These are phyloP conservation scores for Dactylellina sp. DNA, from an alignment of 2,329 filamentous ascomycete species.

Conservation along the genomic window DNA sequence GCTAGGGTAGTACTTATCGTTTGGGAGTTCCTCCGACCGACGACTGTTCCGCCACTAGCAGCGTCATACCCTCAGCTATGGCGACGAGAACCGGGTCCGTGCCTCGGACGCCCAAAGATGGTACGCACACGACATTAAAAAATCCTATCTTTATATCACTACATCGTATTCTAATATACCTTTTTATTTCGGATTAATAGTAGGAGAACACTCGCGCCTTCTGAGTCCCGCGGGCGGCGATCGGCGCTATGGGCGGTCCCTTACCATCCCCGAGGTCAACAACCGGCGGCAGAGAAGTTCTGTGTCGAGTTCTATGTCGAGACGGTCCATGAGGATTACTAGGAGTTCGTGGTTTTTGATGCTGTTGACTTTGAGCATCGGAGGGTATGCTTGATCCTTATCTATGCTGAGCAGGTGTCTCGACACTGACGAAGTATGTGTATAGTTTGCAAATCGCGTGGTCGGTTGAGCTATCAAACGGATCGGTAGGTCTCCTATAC, in stretches of 20 bases:
- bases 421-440: conserved; percentile 12
- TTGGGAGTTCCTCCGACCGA: conserved; percentile 23
- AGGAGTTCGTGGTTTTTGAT: conserved; percentile 89
- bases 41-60: not conserved
- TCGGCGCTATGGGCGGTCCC: conserved; percentile 49
- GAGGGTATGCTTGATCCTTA: conserved; percentile 72
- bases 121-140: conserved; percentile 33
- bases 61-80: conserved; percentile 26
- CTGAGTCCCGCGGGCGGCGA: conserved; percentile 48
- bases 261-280: conserved; percentile 51
- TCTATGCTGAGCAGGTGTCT: conserved; percentile 33
- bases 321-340: conserved; percentile 63
- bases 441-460: conserved; percentile 86
- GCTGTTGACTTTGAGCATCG: conserved; percentile 85
- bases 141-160: not conserved
- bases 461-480: conserved; percentile 94
- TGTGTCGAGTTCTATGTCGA: conserved; percentile 50
- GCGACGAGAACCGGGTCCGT: conserved; percentile 46
- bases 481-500: conserved; percentile 71
- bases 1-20: conserved; percentile 17
- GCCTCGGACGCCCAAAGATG: conserved; percentile 45
- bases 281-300: conserved; percentile 47
- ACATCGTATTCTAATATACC: conserved; percentile 1
- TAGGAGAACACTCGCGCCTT: conserved; percentile 44
- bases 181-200: conserved; percentile 11